Percentiles rank a stretch among this genome's conserved stretches.
phyloP scores from a whole-genome alignment of 257 asterid genomes.

The Leptodermis oblonga region DNA sequence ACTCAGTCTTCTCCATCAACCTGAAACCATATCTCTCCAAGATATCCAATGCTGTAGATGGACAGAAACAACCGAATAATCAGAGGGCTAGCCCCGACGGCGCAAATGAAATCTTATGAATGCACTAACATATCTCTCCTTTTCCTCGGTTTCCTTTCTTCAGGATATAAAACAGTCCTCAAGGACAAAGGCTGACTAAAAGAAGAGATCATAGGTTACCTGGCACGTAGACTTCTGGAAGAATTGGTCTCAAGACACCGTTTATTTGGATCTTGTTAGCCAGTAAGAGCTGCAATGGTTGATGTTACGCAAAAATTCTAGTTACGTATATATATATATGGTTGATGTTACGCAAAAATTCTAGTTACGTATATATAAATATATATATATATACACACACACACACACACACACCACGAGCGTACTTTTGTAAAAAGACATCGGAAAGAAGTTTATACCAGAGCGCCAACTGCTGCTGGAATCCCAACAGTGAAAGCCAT shows the following conservation, averaged over 20 bases:
- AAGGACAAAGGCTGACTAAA: constrained; percentile 1
- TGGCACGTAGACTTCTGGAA: constrained; percentile 77
- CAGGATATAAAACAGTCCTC: no score
- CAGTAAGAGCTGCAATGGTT: constrained; percentile 57
- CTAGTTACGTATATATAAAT: no score
- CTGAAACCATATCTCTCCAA: constrained; percentile 78
- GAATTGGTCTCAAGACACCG: constrained; percentile 75
- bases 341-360: no score
- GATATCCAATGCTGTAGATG: constrained; percentile 63
- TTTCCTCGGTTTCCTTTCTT: no score
- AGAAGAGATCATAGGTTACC: constrained; percentile 35
- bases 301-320: not conserved
- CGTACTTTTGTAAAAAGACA: not conserved
- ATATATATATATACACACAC: no score
- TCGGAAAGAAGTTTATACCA: constrained; percentile 44
- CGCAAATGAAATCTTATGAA: no score
- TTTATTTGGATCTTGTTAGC: constrained; percentile 47
- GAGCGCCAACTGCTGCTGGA: constrained; percentile 92
- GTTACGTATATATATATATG: no score
- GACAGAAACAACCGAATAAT: not conserved
- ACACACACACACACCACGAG: not conserved
- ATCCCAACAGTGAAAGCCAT: constrained; percentile 96
- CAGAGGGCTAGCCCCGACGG: not conserved
- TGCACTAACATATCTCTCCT: no score
- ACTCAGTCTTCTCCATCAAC: constrained; percentile 65